Evolutionary conservation across 2,329 filamentous ascomycete genomes (phyloP).

Genomic region (Emydomyces testavorans): DNA sequence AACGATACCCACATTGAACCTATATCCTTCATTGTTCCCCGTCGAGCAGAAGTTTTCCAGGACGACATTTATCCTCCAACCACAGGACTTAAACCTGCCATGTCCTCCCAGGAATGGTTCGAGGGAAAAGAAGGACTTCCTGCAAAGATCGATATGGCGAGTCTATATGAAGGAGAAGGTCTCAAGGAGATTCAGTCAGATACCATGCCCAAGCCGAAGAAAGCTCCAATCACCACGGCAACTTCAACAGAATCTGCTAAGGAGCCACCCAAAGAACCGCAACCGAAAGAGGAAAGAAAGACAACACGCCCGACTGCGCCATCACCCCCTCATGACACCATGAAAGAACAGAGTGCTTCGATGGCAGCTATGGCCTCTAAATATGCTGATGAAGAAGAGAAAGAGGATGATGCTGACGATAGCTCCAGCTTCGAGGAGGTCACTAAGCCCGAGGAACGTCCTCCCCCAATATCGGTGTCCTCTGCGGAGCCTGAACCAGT

Average conservation of each 20-base stretch:
- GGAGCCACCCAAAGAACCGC: constrained; percentile 38
- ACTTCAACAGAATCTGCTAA: constrained; percentile 29
- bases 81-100: constrained; percentile 64
- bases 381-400: constrained; percentile 62
- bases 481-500: constrained; percentile 20
- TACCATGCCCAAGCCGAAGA: constrained; percentile 37
- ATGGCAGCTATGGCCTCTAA: constrained; percentile 77
- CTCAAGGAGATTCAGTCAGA: constrained; percentile 64
- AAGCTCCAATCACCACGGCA: constrained; percentile 28
- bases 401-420: constrained; percentile 46
- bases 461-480: constrained; percentile 25
- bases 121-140: constrained; percentile 72
- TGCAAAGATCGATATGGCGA: constrained; percentile 86
- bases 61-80: constrained; percentile 93
- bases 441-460: constrained; percentile 58
- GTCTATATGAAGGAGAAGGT: constrained; percentile 72
- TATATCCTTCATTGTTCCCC: constrained; percentile 91
- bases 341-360: constrained; percentile 76
- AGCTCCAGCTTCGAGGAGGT: constrained; percentile 81
- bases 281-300: constrained; percentile 37
- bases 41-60: constrained; percentile 88
- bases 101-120: constrained; percentile 74
- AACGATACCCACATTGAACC: constrained; percentile 91
- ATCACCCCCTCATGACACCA: constrained; percentile 26
- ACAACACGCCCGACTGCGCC: constrained; percentile 30